Conservation (phyloP, 768 basidiomycete genomes). For the Termitomyces eurrhizus region DNA sequence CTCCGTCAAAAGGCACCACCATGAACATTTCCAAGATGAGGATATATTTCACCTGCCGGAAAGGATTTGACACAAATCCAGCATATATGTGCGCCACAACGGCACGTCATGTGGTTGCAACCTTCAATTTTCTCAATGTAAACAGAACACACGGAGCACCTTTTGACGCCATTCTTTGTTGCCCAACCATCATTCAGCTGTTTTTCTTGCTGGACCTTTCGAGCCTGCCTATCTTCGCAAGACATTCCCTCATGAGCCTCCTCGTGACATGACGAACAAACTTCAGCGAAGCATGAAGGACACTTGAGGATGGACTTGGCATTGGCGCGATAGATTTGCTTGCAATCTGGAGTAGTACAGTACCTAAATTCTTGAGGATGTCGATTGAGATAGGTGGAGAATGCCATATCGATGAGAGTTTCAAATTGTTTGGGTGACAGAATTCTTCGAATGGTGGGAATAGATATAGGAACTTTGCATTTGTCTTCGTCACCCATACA, state of each 20-base stretch:
- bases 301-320: slow-evolving; percentile 34
- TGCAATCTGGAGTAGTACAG: slow-evolving; percentile 73
- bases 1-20: slow-evolving; percentile 16
- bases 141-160: slow-evolving; percentile 42
- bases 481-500: slow-evolving; percentile 60
- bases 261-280: slow-evolving; percentile 47
- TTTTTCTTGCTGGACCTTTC: slow-evolving; percentile 37
- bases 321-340: slow-evolving; percentile 52
- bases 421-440: slow-evolving; percentile 48
- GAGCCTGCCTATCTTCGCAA: slow-evolving; percentile 35
- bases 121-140: slow-evolving; percentile 48
- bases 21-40: slow-evolving; percentile 11
- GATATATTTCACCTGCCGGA: slow-evolving; percentile 8
- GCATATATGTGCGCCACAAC: slow-evolving; percentile 49
- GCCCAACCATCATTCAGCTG: slow-evolving; percentile 39
- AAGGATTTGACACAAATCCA: slow-evolving; percentile 52
- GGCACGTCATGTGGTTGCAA: slow-evolving; percentile 54
- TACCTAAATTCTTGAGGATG: slow-evolving; percentile 56
- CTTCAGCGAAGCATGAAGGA: slow-evolving; percentile 46
- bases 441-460: slow-evolving; percentile 47
- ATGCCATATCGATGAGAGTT: slow-evolving; percentile 51
- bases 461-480: slow-evolving; percentile 50
- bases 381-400: slow-evolving; percentile 48
- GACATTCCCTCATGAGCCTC: slow-evolving; percentile 49
- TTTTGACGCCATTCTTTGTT: slow-evolving; percentile 31